phyloP scores from a whole-genome alignment of 306 rosid genomes.

The Medicago lupulina region DNA sequence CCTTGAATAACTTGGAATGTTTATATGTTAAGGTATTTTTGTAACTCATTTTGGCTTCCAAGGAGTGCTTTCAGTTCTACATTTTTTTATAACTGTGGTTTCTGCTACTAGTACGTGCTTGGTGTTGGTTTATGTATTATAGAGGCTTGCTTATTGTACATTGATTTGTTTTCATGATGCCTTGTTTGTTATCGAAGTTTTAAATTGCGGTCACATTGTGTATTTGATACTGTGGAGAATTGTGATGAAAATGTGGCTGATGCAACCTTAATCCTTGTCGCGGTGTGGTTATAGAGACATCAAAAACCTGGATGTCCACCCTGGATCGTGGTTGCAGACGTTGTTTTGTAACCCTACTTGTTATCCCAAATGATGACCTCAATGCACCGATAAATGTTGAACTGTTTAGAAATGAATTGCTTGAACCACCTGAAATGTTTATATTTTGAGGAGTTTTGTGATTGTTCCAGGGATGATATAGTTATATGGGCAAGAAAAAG shows the following conservation, averaged over 20 bases:
- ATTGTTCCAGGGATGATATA: constrained; percentile 77
- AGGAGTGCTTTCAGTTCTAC: neutral
- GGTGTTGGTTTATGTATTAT: constrained; percentile 9
- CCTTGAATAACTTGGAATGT: constrained; percentile 21
- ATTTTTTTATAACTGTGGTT: neutral
- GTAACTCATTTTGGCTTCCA: too few relatives aligned
- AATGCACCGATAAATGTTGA: neutral
- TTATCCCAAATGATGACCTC: constrained; percentile 8
- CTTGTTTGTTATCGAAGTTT: neutral
- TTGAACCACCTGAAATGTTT: constrained; percentile 24
- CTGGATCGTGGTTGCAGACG: neutral
- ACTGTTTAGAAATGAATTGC: constrained; percentile 13
- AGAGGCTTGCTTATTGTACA: neutral
- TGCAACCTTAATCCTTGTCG: neutral
- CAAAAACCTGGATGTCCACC: neutral
- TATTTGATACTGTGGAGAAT: too few relatives aligned
- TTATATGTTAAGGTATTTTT: neutral
- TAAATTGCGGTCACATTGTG: neutral
- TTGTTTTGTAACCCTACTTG: neutral
- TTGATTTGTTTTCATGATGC: constrained; percentile 24
- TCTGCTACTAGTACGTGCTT: constrained; percentile 42
- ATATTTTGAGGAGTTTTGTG: constrained; percentile 12
- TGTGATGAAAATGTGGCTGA: too few relatives aligned
- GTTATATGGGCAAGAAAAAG: constrained; percentile 85
- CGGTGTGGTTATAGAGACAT: neutral